A percentile compares a stretch with the other conserved stretches of the same genome.
Evolutionary conservation across 2,329 filamentous ascomycete genomes (phyloP).

Genomic region (Nothopassalora personata): DNA sequence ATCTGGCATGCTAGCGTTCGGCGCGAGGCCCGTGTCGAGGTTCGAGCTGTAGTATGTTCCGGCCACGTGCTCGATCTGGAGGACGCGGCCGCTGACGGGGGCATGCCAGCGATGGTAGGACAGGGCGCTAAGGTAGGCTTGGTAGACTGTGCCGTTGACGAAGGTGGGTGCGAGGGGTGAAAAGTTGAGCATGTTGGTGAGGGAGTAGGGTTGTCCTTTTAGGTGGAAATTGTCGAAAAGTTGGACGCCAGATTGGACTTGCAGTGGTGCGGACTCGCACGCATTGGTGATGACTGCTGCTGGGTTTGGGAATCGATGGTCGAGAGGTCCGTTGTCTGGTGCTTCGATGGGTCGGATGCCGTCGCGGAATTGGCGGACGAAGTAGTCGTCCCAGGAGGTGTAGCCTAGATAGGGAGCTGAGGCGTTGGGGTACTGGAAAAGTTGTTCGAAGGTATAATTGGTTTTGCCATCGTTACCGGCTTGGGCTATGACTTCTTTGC

Average conservation of each 20-base stretch:
- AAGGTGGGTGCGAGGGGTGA: conserved; percentile 52
- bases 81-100: conserved; percentile 57
- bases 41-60: background rate
- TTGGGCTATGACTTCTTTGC: conserved; percentile 30
- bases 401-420: conserved; percentile 52
- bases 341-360: conserved; percentile 48
- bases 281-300: conserved; percentile 53
- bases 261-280: conserved; percentile 59
- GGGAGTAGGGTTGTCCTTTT: conserved; percentile 62
- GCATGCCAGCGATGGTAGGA: conserved; percentile 69
- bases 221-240: conserved; percentile 60
- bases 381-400: conserved; percentile 65
- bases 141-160: conserved; percentile 60
- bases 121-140: conserved; percentile 61
- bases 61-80: conserved; percentile 38
- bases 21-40: background rate
- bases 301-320: conserved; percentile 51
- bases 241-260: conserved; percentile 46
- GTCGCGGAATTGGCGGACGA: conserved; percentile 47
- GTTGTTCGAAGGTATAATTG: conserved; percentile 40
- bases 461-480: conserved; percentile 23
- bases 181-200: conserved; percentile 44
- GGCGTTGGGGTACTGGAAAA: conserved; percentile 56
- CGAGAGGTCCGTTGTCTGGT: conserved; percentile 53
- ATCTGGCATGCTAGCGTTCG: background rate